Conservation (phyloP, 306 rosid species). For the Dicorynia guianensis region DNA sequence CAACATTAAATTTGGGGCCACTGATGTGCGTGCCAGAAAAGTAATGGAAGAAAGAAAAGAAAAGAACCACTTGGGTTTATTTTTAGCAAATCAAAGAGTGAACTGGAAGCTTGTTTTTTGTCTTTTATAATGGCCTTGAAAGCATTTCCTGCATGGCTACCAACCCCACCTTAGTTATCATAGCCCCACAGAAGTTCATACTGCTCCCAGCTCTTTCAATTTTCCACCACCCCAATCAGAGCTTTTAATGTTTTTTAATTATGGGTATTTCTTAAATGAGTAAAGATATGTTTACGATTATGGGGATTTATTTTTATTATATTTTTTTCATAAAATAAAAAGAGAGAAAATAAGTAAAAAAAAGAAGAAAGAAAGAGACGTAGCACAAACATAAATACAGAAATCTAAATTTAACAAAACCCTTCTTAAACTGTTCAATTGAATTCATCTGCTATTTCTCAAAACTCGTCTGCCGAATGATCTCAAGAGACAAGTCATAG, state of each 20-base stretch:
- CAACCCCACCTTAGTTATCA: constrained; percentile 22
- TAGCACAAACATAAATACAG: too few relatives aligned
- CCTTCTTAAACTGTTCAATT: neutral
- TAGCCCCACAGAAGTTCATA: neutral
- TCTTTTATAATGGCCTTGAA: constrained; percentile 20
- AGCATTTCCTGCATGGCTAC: constrained; percentile 29
- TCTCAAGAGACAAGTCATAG: constrained; percentile 29
- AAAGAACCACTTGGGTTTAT: constrained; percentile 30
- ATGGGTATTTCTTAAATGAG: neutral
- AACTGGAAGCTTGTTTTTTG: constrained; percentile 45
- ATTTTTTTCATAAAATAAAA: too few relatives aligned
- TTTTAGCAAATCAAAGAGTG: constrained; percentile 35
- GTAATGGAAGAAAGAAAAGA: constrained; percentile 38
- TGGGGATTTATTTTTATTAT: too few relatives aligned
- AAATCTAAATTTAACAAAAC: neutral
- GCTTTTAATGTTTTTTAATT: neutral
- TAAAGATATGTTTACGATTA: too few relatives aligned
- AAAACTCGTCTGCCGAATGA: neutral
- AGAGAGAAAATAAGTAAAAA: too few relatives aligned
- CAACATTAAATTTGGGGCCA: constrained; percentile 46
- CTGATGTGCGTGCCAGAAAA: constrained; percentile 36
- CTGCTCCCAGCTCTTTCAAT: constrained; percentile 12
- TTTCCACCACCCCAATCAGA: constrained; percentile 21
- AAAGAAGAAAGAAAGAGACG: too few relatives aligned
- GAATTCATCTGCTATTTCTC: neutral